Conservation (phyloP, 2,329 filamentous ascomycete genomes). For the Sordariomycetes sp. region DNA sequence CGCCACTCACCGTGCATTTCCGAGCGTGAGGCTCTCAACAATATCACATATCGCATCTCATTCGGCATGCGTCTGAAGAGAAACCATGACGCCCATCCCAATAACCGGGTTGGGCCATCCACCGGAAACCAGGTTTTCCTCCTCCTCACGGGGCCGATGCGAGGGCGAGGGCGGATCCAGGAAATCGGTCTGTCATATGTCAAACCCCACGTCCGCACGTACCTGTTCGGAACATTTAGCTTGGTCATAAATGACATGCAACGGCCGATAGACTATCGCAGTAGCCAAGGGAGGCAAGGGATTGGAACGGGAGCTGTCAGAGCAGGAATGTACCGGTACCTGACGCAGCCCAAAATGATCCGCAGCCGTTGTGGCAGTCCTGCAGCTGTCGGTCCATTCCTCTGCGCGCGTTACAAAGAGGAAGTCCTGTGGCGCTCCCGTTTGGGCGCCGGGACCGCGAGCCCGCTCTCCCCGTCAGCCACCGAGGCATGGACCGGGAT, state of each 20-base stretch:
- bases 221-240: not conserved
- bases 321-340: too few species aligned
- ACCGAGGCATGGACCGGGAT: too few species aligned
- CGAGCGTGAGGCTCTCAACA: not conserved
- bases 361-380: too few species aligned
- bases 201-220: not conserved
- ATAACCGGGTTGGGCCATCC: not conserved
- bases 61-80: not conserved
- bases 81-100: not conserved
- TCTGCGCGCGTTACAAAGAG: too few species aligned
- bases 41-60: not conserved
- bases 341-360: too few species aligned
- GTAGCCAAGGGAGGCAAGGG: not conserved
- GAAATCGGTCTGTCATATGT: not conserved
- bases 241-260: not conserved
- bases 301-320: not conserved
- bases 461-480: too few species aligned
- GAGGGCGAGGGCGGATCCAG: not conserved
- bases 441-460: too few species aligned
- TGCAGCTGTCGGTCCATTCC: too few species aligned
- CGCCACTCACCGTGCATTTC: not conserved
- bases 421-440: too few species aligned
- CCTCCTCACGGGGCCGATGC: not conserved
- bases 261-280: not conserved
- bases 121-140: not conserved